Base-by-base conservation (phyloP, 805 yeast species). In the Cyberlindnera suaveolens region DNA sequence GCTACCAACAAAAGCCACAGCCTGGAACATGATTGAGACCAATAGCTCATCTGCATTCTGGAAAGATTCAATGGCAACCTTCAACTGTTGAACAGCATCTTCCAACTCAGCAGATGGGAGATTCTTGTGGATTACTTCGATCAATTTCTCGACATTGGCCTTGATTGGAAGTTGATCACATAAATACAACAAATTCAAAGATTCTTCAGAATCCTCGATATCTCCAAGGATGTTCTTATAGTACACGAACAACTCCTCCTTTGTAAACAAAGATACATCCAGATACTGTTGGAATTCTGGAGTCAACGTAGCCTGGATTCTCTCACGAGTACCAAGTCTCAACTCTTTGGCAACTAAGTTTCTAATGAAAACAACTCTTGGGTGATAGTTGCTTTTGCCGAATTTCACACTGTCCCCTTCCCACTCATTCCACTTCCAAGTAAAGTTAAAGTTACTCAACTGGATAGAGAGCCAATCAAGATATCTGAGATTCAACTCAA, bases 381-480 rank as follows among this genome's bases (percentile, higher is more conserved):
- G 96, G 58, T 86, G 90, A 55, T 76, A 79, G 14, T 57, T 54
- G 26, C 71, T 66, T 30, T 67, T 61, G 31, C 74, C 66, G 38
- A 68, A 72, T 37, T 60, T 62, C n/a, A 60, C 54, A 0, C 82
- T 72, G 54, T 81, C 85, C 3, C 63, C 65, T 23, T 74, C 77
- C 99, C 99, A 93, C 62, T 90, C 98, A 49, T 77, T 79, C 99
- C 99, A 93, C 59, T 89, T 88, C 99, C 99, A 93, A 31, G 90
- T 86, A 65, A 87, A 93, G 44, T 85, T 89, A 63, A 91, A 93
- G 60, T 91, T 93, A 56, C 95, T 85, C 61, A 93, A 77, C 64
- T 93, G 99, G 43, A 86, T 82, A 1, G 95, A 74, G 70, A 95
- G 82, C 98, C 98, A 93, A 63, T 85, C 91, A 54, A 87, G 69